These are phyloP conservation scores for Austroboletus festivus DNA, from an alignment of 768 basidiomycete genomes.

Conservation along the genomic window DNA sequence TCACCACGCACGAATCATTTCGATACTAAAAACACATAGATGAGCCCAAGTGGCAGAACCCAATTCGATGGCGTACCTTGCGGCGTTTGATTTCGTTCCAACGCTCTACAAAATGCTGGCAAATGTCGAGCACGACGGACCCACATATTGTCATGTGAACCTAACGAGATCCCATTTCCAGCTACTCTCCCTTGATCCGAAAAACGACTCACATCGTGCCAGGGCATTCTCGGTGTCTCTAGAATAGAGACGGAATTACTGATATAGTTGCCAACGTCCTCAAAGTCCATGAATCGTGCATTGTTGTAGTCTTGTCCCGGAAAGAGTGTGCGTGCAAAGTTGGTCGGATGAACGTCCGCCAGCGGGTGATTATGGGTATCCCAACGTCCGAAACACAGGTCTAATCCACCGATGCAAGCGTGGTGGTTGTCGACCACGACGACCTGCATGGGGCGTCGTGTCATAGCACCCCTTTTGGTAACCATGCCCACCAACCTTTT, in stretches of 20 bases:
- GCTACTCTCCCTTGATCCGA: background rate
- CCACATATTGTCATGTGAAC: conserved; percentile 84
- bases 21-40: conserved; percentile 21
- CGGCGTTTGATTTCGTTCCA: conserved; percentile 90
- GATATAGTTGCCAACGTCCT: conserved; percentile 74
- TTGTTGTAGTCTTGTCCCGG: conserved; percentile 96
- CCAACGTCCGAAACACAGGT: conserved; percentile 97
- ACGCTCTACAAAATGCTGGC: conserved; percentile 89
- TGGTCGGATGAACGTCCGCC: conserved; percentile 88
- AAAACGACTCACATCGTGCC: conserved; percentile 78
- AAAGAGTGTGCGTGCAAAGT: conserved; percentile 79
- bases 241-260: conserved; percentile 65
- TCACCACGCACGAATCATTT: conserved; percentile 44
- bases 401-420: conserved; percentile 90
- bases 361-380: conserved; percentile 89
- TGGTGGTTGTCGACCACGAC: conserved; percentile 85
- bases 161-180: conserved; percentile 30
- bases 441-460: conserved; percentile 35
- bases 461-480: background rate
- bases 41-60: conserved; percentile 2
- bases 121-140: conserved; percentile 82
- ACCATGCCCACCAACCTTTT: conserved; percentile 48
- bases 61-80: conserved; percentile 44
- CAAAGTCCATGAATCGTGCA: conserved; percentile 80
- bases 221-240: conserved; percentile 81